These are phyloP conservation scores for Murraya paniculata DNA, from an alignment of 345 rosid species.

Conservation along the genomic window DNA sequence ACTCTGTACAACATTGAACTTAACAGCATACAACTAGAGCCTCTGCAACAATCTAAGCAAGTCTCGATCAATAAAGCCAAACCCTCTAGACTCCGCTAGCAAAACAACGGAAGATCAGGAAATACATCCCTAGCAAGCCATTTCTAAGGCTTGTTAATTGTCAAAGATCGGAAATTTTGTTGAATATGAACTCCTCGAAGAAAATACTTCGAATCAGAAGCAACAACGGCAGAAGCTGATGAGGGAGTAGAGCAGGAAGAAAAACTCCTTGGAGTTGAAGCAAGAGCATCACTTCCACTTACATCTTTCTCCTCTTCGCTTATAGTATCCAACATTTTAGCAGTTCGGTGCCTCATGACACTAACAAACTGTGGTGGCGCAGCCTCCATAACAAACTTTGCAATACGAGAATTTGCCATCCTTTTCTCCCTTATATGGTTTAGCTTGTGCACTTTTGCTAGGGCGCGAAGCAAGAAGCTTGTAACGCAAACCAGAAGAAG, in stretches of 20 bases:
- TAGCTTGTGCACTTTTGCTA: background rate
- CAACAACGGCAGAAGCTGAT: constrained; percentile 18
- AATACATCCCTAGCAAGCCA: background rate
- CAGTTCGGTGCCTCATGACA: constrained; percentile 65
- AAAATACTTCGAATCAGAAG: constrained; percentile 26
- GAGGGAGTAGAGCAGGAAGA: constrained; percentile 10
- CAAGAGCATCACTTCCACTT: constrained; percentile 21
- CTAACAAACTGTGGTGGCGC: constrained; percentile 77
- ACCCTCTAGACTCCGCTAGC: background rate
- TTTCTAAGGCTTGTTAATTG: constrained; percentile 9
- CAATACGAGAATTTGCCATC: constrained; percentile 64
- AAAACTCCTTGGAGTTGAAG: constrained; percentile 32
- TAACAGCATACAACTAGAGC: background rate
- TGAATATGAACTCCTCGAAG: constrained; percentile 32
- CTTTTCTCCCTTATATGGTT: background rate
- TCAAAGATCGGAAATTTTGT: constrained; percentile 27
- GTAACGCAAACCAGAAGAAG: background rate
- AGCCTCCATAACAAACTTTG: constrained; percentile 73
- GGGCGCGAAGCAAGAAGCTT: background rate
- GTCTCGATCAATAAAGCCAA: background rate
- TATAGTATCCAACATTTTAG: constrained; percentile 71
- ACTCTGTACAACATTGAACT: background rate
- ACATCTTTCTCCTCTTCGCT: constrained; percentile 74
- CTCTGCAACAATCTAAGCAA: background rate
- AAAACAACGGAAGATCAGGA: background rate